Conservation (phyloP, 805 yeast species). For the Myxozyma vanderwaltii region DNA sequence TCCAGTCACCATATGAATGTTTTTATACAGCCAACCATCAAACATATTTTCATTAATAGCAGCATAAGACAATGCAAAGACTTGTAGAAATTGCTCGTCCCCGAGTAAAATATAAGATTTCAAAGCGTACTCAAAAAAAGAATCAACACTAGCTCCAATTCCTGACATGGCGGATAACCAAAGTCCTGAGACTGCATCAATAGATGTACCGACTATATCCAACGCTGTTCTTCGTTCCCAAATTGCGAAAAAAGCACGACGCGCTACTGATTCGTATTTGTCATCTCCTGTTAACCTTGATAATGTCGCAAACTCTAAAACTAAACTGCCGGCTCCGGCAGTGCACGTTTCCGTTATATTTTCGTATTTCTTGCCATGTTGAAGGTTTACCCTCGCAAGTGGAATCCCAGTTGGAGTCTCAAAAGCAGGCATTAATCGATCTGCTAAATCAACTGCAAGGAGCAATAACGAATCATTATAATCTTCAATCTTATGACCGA, state of each 20-base stretch:
- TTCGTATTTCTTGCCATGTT: constrained; percentile 49
- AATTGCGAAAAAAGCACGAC: constrained; percentile 62
- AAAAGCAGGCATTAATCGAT: constrained; percentile 69
- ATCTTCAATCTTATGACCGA: constrained; percentile 46
- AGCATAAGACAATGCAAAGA: constrained; percentile 63
- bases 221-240: constrained; percentile 68
- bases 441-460: constrained; percentile 76
- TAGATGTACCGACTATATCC: constrained; percentile 75
- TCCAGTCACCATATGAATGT: constrained; percentile 61
- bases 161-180: constrained; percentile 71
- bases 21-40: constrained; percentile 55
- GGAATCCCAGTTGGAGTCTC: constrained; percentile 66
- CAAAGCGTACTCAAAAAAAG: constrained; percentile 84
- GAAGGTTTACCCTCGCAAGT: constrained; percentile 73
- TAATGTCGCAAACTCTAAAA: constrained; percentile 75
- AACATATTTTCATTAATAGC: constrained; percentile 60
- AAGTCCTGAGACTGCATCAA: constrained; percentile 58
- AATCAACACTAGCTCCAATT: constrained; percentile 88
- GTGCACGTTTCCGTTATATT: constrained; percentile 67
- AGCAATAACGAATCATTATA: constrained; percentile 74
- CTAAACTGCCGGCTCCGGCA: constrained; percentile 83
- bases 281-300: constrained; percentile 75
- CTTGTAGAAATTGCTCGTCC: constrained; percentile 51
- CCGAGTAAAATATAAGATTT: constrained; percentile 75
- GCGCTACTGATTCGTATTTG: constrained; percentile 63